Conservation (phyloP, 208 protist genomes). For the Leishmania tropica region DNA sequence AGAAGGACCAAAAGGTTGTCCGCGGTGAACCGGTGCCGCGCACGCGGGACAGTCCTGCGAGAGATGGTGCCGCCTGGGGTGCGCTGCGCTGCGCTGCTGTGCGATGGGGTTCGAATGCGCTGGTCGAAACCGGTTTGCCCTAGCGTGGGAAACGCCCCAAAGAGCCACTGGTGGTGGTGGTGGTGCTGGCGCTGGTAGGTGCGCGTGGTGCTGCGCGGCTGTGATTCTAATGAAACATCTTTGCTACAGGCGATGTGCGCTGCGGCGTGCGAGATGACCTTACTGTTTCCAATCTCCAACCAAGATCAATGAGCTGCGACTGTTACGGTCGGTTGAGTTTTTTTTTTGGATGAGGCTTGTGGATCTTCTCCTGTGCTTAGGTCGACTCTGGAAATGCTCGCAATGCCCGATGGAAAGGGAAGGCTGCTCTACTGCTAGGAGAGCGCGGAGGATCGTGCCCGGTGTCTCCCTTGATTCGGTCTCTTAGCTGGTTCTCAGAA, state of each 20-base stretch:
- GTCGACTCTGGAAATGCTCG: too few species aligned
- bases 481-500: too few species aligned
- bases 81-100: background rate
- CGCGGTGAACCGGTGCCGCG: slow-evolving; percentile 12
- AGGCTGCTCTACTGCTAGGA: too few species aligned
- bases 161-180: too few species aligned
- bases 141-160: slow-evolving; percentile 64
- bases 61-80: slow-evolving; percentile 1
- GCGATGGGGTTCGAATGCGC: slow-evolving; percentile 55
- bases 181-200: too few species aligned
- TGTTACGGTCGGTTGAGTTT: background rate
- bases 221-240: slow-evolving; percentile 51
- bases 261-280: slow-evolving; percentile 40
- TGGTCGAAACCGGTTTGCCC: slow-evolving; percentile 31
- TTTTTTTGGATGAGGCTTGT: too few species aligned
- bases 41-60: slow-evolving; percentile 21
- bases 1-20: slow-evolving; percentile 12
- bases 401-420: too few species aligned
- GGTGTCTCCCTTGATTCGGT: too few species aligned
- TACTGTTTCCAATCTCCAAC: slow-evolving; percentile 37
- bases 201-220: slow-evolving; percentile 8
- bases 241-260: slow-evolving; percentile 48
- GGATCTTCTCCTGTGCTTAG: too few species aligned
- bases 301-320: slow-evolving; percentile 49
- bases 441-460: too few species aligned